Base-by-base conservation (phyloP, 2,329 filamentous ascomycete species). In the Fusarium succisae region DNA sequence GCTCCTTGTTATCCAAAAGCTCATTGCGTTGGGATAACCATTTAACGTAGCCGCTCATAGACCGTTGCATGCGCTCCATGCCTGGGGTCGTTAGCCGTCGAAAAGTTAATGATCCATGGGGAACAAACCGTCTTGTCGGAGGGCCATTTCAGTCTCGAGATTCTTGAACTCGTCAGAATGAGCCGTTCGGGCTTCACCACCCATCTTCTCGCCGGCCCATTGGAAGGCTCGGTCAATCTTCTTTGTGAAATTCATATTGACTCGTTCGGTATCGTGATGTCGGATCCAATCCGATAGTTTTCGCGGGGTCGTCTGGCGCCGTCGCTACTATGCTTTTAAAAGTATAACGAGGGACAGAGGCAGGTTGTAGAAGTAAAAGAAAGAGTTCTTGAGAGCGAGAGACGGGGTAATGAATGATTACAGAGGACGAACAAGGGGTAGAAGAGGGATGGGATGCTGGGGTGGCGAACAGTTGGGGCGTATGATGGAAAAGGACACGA, bases 131-230 rank as follows among this genome's bases (percentile, higher is more conserved):
- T 98, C 94, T 75, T 97, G 92, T 73, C 96, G 91, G 78, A 98
- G 87, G 66, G 90, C 88, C 95, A 98, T 98, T 84, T 98, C 96
- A 63, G 90, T 87, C 84, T 98, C 95, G 78, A 98, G 86, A 69
- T 90, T 89, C 85, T 94, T 97, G 89, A 98, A 98, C 80, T 98
- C 93, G 59, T 98, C 95, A 0, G 94, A 93, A 73, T 94, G 91
- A 81, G 88, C 91, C 15, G 96, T 98, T 85, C 95, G 96, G 84
- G 92, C 89, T 84, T 98, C 95, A 75, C 90, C 91, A 78, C 96
- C 96, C 94, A 98, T 98, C 85, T 95, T 94, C 86, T 98, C 96
- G 77, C 94, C 94, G 43, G 95, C 94, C 96, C 96, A 98, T 92
- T 98, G 96, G 87, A 96, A 97, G 87, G 97, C 92, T 80, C 96